phyloP scores from a whole-genome alignment of 2,329 filamentous ascomycete genomes.

The Claviceps maximensis region DNA sequence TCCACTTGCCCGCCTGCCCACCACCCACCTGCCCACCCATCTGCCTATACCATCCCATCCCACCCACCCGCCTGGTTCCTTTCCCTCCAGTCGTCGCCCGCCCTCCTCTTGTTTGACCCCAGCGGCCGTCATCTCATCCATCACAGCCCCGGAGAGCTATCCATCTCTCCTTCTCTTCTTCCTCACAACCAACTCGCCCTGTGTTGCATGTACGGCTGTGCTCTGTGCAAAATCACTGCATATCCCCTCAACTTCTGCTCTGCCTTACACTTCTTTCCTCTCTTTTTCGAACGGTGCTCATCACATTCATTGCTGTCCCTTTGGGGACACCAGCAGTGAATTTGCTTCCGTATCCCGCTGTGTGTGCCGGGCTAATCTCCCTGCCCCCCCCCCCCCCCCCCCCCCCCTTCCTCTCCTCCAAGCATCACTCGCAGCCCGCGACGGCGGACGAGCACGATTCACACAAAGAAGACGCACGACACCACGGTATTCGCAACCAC shows the following conservation, averaged over 20 bases:
- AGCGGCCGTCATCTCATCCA: background rate
- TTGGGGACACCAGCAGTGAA: conserved; percentile 10
- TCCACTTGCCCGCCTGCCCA: background rate
- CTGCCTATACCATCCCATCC: background rate
- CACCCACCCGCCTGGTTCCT: background rate
- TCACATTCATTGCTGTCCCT: conserved; percentile 11
- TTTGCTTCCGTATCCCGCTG: conserved; percentile 8
- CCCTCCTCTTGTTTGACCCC: conserved; percentile 1
- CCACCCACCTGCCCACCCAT: no score
- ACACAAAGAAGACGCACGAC: background rate
- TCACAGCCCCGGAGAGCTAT: background rate
- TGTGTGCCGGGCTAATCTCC: background rate
- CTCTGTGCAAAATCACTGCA: conserved; percentile 9
- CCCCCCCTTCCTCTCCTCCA: no score
- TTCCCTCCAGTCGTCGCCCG: conserved; percentile 2
- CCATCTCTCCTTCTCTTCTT: background rate
- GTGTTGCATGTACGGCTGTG: conserved; percentile 6
- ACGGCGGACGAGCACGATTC: background rate
- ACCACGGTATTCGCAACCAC: background rate
- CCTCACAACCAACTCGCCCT: conserved; percentile 1
- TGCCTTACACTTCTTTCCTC: conserved; percentile 2
- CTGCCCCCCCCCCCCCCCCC: no score
- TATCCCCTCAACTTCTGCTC: conserved; percentile 10
- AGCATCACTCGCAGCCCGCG: background rate
- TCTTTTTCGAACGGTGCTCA: conserved; percentile 8